Evolutionary conservation across 139 green algal genomes (phyloP).

Genomic region (Micractinium sp.): DNA sequence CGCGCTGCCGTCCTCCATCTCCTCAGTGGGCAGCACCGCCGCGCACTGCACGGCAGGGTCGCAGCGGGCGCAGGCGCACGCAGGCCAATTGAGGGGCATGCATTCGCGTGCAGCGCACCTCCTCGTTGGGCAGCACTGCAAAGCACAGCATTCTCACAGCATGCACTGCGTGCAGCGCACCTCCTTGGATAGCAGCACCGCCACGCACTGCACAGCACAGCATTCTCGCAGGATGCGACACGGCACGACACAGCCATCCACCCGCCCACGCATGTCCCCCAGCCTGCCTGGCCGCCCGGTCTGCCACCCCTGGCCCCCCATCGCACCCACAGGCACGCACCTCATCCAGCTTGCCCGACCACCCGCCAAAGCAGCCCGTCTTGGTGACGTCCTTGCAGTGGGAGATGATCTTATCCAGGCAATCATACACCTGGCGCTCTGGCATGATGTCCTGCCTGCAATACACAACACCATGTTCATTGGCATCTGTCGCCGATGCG

Average conservation of each 20-base stretch:
- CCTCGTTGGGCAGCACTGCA: no score
- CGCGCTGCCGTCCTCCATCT: not conserved
- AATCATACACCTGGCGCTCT: not conserved
- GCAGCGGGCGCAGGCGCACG: not conserved
- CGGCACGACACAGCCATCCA: no score
- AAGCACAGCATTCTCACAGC: no score
- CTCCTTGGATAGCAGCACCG: no score
- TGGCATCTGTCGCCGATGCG: no score
- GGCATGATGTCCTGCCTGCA: slow-evolving; percentile 8
- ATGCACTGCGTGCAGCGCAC: no score
- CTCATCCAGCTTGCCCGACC: slow-evolving; percentile 10
- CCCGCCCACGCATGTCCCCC: not conserved
- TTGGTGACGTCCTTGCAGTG: slow-evolving; percentile 23
- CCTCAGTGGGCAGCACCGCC: not conserved
- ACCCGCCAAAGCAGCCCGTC: slow-evolving; percentile 34
- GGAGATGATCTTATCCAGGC: slow-evolving; percentile 14
- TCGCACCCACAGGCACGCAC: not conserved
- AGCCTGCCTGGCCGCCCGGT: not conserved
- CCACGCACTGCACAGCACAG: no score
- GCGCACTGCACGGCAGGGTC: not conserved
- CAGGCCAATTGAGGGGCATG: not conserved
- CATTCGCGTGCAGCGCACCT: not conserved
- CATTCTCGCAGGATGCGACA: no score
- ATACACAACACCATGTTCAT: no score
- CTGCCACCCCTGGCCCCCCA: not conserved